Percentiles rank a stretch among this genome's conserved stretches.
These are phyloP conservation scores for Nothopassalora personata DNA, from an alignment of 2,329 filamentous ascomycete genomes.

Conservation along the genomic window DNA sequence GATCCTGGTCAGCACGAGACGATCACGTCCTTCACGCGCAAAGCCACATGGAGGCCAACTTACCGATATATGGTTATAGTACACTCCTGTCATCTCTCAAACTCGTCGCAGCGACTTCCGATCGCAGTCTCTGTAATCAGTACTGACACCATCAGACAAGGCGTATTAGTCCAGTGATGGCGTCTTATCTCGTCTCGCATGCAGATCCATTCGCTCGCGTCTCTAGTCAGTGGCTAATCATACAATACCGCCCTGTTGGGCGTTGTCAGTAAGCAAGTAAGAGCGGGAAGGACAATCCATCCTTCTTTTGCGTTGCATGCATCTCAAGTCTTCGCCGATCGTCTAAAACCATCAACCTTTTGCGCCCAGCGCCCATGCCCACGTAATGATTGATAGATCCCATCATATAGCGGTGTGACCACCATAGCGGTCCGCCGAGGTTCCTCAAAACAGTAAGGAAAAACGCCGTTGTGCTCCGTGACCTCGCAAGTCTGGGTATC, in stretches of 20 bases:
- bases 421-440: not conserved
- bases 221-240: not conserved
- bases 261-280: not conserved
- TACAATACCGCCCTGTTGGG: not conserved
- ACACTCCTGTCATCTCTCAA: not conserved
- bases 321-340: not conserved
- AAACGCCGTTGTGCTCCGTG: slow-evolving; percentile 1
- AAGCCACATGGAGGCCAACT: not conserved
- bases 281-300: not conserved
- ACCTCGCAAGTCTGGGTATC: not conserved
- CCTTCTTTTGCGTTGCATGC: not conserved
- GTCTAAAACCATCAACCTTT: not conserved
- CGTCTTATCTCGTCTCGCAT: not conserved
- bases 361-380: not conserved
- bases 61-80: not conserved
- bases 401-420: not conserved
- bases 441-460: not conserved
- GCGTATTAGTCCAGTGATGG: not conserved
- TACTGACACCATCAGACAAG: not conserved
- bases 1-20: not conserved
- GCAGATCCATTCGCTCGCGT: not conserved
- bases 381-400: not conserved
- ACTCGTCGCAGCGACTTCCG: not conserved
- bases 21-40: not conserved
- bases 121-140: not conserved